Conservation (phyloP, 768 basidiomycete species). For the Podaxis sp. region DNA sequence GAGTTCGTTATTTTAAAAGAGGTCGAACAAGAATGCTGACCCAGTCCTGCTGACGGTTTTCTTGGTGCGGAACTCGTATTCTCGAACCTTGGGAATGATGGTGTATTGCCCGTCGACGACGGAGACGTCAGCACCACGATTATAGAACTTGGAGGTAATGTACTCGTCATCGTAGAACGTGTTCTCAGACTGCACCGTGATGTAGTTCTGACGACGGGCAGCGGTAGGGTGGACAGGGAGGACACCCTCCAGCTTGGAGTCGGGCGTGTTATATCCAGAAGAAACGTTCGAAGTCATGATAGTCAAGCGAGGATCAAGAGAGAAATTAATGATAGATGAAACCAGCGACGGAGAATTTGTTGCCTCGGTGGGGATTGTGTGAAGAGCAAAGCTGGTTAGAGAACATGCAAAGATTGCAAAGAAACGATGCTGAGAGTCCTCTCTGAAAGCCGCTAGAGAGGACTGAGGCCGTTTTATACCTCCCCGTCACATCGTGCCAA, state of each 20-base stretch:
- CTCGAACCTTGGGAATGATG: slow-evolving; percentile 75
- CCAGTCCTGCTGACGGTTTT: slow-evolving; percentile 89
- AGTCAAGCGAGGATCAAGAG: slow-evolving; percentile 43
- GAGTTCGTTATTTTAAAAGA: slow-evolving; percentile 17
- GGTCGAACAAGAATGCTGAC: slow-evolving; percentile 37
- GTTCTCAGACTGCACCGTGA: slow-evolving; percentile 81
- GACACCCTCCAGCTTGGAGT: slow-evolving; percentile 67
- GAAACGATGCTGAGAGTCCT: background rate
- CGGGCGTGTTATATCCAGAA: slow-evolving; percentile 74
- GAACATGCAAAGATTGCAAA: slow-evolving; percentile 79
- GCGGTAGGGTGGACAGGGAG: slow-evolving; percentile 86
- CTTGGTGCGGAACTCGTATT: slow-evolving; percentile 90
- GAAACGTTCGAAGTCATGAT: slow-evolving; percentile 44
- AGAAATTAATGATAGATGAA: slow-evolving; percentile 45
- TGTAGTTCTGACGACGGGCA: slow-evolving; percentile 66
- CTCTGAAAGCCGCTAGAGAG: background rate
- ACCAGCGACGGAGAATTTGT: slow-evolving; percentile 76
- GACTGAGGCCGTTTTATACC: background rate
- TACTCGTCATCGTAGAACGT: slow-evolving; percentile 81
- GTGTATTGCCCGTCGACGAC: slow-evolving; percentile 73
- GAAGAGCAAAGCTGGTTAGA: slow-evolving; percentile 89
- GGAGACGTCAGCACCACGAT: slow-evolving; percentile 74
- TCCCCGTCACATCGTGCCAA: background rate
- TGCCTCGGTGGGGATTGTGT: slow-evolving; percentile 88
- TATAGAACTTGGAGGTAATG: slow-evolving; percentile 80